Evolutionary conservation across 306 rosid species (phyloP), one percentile per base, ranked within the genome.

Genomic region (Medicago ruthenica): DNA sequence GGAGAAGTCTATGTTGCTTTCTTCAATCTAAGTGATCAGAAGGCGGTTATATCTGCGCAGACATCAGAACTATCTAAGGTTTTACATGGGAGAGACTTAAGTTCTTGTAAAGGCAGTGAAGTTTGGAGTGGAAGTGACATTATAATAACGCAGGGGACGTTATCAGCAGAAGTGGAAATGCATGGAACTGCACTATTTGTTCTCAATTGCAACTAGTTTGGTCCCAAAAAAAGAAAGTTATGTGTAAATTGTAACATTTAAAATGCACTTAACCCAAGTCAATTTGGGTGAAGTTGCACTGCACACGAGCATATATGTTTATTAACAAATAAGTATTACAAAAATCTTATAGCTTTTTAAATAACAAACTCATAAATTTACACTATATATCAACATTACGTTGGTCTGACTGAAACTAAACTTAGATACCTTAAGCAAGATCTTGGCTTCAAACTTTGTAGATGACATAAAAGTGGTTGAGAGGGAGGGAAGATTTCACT

Each of bases 1-100:
- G 97, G 97, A 81, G 86, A 92, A 79, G 47, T 89, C 62, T 89
- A 92, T 76, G 79, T 92, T 42, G 96, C 96, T 14, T 86, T 92
- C 65, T 92, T 92, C 93, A 92, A 92, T 80, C 88, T 89, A 77
- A 81, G 79, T 79, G 75, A 86, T 15, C 66, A 15, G 55, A 84
- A 67, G 78, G 79, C 80, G 1, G 87, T 84, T 20, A 83, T 89
- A 59, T 82, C 90, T 8, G 85, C 81, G 7, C 78, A 80, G 77
- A 77, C 63, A 78, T 86, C 97, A 4, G 88, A 92, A 83, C 51
- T 89, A 73, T 85, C 71, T 31, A 88, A 71, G 84, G 82, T 80
- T 17, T 75, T 91, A 71, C 89, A 84, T 0, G 83, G 70, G 42
- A 68, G 78, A 59, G 75, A 74, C 69, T 84, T 91, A 31, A 68